Evolutionary conservation across 2,329 filamentous ascomycete genomes (phyloP).

Genomic region (Coleophoma cylindrospora): DNA sequence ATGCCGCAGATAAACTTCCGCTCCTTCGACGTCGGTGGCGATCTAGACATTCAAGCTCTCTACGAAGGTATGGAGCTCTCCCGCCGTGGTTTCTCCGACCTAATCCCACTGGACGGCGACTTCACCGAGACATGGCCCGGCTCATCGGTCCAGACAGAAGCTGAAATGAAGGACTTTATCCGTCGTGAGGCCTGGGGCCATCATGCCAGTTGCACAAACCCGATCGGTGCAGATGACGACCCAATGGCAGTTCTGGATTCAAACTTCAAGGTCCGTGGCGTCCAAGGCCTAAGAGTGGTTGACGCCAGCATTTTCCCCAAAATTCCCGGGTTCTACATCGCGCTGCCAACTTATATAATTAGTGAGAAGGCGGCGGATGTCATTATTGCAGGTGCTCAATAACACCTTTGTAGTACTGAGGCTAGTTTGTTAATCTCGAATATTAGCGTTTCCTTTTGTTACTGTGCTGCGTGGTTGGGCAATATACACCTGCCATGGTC

Average conservation of each 20-base stretch:
- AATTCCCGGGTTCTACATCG: slow-evolving; percentile 44
- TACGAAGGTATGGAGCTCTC: slow-evolving; percentile 11
- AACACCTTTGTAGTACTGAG: too few relatives aligned
- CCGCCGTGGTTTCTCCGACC: slow-evolving; percentile 29
- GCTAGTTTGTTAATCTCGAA: too few relatives aligned
- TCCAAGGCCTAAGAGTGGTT: slow-evolving; percentile 51
- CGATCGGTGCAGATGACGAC: slow-evolving; percentile 37
- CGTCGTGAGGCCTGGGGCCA: slow-evolving; percentile 49
- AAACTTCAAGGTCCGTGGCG: slow-evolving; percentile 50
- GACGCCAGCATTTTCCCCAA: slow-evolving; percentile 53
- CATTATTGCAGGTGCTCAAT: slow-evolving; percentile 1
- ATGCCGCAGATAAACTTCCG: slow-evolving; percentile 58
- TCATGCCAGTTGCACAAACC: slow-evolving; percentile 48
- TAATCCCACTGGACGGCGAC: slow-evolving; percentile 34
- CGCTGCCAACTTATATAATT: slow-evolving; percentile 47
- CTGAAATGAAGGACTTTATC: slow-evolving; percentile 40
- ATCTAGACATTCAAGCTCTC: slow-evolving; percentile 13
- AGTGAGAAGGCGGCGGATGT: slow-evolving; percentile 48
- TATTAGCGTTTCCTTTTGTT: too few relatives aligned
- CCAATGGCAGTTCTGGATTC: slow-evolving; percentile 46
- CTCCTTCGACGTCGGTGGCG: slow-evolving; percentile 44
- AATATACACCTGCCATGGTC: too few relatives aligned
- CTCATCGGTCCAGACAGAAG: slow-evolving; percentile 32
- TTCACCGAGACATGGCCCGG: slow-evolving; percentile 39
- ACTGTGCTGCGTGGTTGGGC: too few relatives aligned